Evolutionary conservation across 441 rosid genomes (phyloP).

Genomic region (Iberis amara): DNA sequence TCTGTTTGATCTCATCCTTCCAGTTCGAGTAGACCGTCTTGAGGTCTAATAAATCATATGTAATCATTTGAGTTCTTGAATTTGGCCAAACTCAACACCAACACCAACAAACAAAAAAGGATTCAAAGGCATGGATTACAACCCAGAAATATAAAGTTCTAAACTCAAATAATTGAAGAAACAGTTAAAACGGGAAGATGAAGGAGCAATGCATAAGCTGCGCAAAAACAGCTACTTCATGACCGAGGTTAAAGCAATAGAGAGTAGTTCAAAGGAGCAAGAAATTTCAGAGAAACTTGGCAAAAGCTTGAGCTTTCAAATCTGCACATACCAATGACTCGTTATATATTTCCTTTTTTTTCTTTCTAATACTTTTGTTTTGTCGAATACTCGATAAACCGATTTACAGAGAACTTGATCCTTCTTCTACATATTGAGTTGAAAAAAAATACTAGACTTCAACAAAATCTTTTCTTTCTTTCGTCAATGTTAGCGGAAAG

Average conservation of each 20-base stretch:
- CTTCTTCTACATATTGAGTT: too few relatives aligned
- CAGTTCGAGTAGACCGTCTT: too few relatives aligned
- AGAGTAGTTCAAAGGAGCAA: conserved; percentile 36
- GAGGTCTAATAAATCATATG: too few relatives aligned
- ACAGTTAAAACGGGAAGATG: conserved; percentile 46
- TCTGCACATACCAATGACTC: too few relatives aligned
- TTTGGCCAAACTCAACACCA: too few relatives aligned
- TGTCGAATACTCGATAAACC: too few relatives aligned
- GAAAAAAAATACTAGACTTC: too few relatives aligned
- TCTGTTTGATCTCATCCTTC: too few relatives aligned
- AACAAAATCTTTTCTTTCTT: too few relatives aligned
- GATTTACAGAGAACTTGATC: conserved; percentile 20
- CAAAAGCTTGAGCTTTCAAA: too few relatives aligned
- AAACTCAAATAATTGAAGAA: conserved; percentile 61
- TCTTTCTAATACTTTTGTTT: conserved; percentile 8
- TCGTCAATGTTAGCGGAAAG: conserved; percentile 7
- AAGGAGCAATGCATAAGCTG: conserved; percentile 73
- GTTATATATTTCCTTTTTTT: neutral
- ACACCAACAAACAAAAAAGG: too few relatives aligned
- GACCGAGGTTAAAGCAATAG: conserved; percentile 52
- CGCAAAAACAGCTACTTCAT: conserved; percentile 76
- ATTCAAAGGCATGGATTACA: conserved; percentile 79
- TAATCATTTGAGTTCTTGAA: too few relatives aligned
- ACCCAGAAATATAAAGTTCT: conserved; percentile 70
- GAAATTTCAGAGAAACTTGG: conserved; percentile 76